These are phyloP conservation scores for Paramecium octaurelia DNA, from an alignment of 73 alveolate species.

Conservation along the genomic window DNA sequence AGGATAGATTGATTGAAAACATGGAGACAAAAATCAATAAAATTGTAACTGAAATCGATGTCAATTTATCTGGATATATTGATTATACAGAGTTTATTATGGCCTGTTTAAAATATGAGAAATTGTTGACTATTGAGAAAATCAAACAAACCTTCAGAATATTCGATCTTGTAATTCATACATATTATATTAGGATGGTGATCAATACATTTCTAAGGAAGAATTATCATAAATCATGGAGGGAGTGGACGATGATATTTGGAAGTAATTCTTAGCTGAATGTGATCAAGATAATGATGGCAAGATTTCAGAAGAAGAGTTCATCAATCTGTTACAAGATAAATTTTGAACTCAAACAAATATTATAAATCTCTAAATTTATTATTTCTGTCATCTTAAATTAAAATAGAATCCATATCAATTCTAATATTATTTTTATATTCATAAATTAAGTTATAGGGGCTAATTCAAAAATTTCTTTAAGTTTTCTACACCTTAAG, in stretches of 20 bases:
- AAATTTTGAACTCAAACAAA: not conserved
- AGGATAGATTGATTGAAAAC: constrained; percentile 11
- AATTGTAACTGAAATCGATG: constrained; percentile 54
- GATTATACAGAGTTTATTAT: constrained; percentile 64
- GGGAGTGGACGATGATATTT: constrained; percentile 58
- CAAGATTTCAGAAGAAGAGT: constrained; percentile 55
- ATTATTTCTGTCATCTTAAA: not conserved
- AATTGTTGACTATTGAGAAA: constrained; percentile 43
- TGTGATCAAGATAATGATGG: constrained; percentile 63
- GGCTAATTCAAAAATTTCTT: constrained; percentile 34
- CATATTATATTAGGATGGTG: constrained; percentile 45
- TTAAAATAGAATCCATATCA: not conserved
- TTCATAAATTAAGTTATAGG: not conserved
- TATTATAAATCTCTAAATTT: not conserved
- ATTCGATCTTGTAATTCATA: constrained; percentile 36
- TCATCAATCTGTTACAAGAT: not conserved
- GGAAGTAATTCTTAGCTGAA: constrained; percentile 54
- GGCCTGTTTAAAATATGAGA: constrained; percentile 52
- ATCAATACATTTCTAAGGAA: constrained; percentile 47
- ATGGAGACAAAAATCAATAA: constrained; percentile 16
- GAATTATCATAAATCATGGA: constrained; percentile 60
- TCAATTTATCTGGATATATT: constrained; percentile 53
- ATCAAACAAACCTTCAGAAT: constrained; percentile 59
- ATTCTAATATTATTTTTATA: not conserved
- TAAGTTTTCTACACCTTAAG: not conserved